Percentiles rank a stretch among this genome's conserved stretches.
Conservation (phyloP, 2,329 filamentous ascomycete genomes). For the Fusarium brachygibbosum region DNA sequence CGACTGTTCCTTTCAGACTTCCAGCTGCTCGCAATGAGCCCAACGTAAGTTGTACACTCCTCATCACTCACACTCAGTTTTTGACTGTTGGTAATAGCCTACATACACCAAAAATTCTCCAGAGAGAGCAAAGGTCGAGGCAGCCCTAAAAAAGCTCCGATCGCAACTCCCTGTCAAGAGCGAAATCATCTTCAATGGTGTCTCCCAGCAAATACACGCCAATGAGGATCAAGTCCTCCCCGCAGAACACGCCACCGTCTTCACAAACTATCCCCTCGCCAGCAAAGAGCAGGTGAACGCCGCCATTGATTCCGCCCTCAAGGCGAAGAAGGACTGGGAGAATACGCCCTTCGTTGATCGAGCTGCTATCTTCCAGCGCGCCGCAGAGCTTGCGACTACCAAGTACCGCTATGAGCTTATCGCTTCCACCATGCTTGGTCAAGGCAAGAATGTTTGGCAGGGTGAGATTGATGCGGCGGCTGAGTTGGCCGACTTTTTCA, state of each 20-base stretch:
- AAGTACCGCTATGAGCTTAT: conserved; percentile 98
- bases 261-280: conserved; percentile 55
- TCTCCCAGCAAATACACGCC: conserved; percentile 46
- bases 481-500: conserved; percentile 90
- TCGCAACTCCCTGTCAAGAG: conserved; percentile 52
- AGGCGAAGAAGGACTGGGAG: conserved; percentile 86
- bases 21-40: conserved; percentile 53
- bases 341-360: conserved; percentile 88
- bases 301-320: conserved; percentile 86
- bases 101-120: conserved; percentile 50
- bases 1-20: conserved; percentile 51
- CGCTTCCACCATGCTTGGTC: conserved; percentile 94
- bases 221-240: conserved; percentile 53
- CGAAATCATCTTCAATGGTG: conserved; percentile 52
- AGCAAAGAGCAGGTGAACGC: conserved; percentile 51
- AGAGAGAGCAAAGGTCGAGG: conserved; percentile 50
- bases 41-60: conserved; percentile 44
- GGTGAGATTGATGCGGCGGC: conserved; percentile 96
- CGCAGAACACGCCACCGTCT: conserved; percentile 52
- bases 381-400: conserved; percentile 86
- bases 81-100: conserved; percentile 38
- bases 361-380: conserved; percentile 94
- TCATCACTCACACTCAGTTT: fast-evolving
- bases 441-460: conserved; percentile 99
- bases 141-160: conserved; percentile 50